Conservation (phyloP, 2,329 filamentous ascomycete genomes). For the Paraphoma sp. region DNA sequence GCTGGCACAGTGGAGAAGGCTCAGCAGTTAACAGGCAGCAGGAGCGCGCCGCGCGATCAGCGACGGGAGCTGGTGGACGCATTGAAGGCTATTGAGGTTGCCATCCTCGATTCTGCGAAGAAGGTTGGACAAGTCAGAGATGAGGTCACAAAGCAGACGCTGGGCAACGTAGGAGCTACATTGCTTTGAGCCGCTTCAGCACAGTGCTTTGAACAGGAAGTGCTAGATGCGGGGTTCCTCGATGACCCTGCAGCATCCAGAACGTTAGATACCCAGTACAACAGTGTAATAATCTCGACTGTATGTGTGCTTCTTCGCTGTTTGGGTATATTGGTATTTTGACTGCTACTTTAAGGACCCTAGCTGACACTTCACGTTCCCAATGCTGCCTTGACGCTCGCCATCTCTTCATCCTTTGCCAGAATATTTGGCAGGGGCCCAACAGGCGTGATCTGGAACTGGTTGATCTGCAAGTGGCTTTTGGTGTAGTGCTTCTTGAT, state of each 20-base stretch:
- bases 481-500: slow-evolving; percentile 84
- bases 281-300: no score
- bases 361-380: neutral
- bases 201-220: no score
- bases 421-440: slow-evolving; percentile 86
- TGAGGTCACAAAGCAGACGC: slow-evolving; percentile 53
- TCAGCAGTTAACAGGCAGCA: slow-evolving; percentile 48
- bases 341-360: neutral
- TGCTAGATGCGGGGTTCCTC: no score
- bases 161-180: slow-evolving; percentile 42
- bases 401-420: slow-evolving; percentile 77
- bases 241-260: no score
- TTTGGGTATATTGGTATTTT: neutral
- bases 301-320: no score
- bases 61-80: slow-evolving; percentile 55
- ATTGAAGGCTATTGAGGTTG: slow-evolving; percentile 57
- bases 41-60: slow-evolving; percentile 46
- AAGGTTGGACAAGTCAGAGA: slow-evolving; percentile 57
- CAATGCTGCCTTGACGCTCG: slow-evolving; percentile 54
- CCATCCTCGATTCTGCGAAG: slow-evolving; percentile 56
- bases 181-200: slow-evolving; percentile 23
- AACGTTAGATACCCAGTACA: no score
- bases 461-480: slow-evolving; percentile 71
- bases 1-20: slow-evolving; percentile 51
- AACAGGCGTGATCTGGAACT: slow-evolving; percentile 76